phyloP scores from a whole-genome alignment of 2,329 filamentous ascomycete genomes.

The Pseudogymnoascus sp. region DNA sequence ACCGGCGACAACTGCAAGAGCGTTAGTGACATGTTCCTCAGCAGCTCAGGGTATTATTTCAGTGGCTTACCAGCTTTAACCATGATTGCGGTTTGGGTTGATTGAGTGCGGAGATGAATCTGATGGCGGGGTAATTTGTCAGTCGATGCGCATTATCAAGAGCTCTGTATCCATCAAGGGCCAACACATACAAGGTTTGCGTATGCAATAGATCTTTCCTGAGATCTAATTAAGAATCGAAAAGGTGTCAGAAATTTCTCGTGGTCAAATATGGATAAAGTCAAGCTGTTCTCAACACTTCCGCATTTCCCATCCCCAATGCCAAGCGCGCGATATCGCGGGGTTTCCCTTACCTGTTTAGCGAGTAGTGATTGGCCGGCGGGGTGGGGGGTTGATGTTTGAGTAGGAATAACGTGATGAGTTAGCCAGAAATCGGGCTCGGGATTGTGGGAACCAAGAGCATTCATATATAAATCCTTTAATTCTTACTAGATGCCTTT shows the following conservation, averaged over 20 bases:
- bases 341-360: conserved; percentile 7
- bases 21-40: conserved; percentile 9
- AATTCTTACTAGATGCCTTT: neutral
- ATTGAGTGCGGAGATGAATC: conserved; percentile 7
- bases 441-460: neutral
- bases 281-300: neutral
- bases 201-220: neutral
- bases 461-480: neutral
- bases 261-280: neutral
- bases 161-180: neutral
- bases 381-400: neutral
- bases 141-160: neutral
- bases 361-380: neutral
- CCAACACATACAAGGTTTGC: neutral
- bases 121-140: conserved; percentile 11
- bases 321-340: conserved; percentile 6
- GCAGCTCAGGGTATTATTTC: neutral
- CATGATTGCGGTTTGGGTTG: conserved; percentile 33
- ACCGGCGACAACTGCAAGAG: conserved; percentile 68
- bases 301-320: conserved; percentile 4
- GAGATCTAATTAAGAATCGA: neutral
- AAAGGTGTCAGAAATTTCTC: neutral
- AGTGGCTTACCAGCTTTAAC: conserved; percentile 49
- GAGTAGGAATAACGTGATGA: neutral
- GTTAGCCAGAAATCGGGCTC: neutral